Evolutionary conservation across 192 early-diverging fungal species (phyloP).

Genomic region (Rhizophagus clarus): DNA sequence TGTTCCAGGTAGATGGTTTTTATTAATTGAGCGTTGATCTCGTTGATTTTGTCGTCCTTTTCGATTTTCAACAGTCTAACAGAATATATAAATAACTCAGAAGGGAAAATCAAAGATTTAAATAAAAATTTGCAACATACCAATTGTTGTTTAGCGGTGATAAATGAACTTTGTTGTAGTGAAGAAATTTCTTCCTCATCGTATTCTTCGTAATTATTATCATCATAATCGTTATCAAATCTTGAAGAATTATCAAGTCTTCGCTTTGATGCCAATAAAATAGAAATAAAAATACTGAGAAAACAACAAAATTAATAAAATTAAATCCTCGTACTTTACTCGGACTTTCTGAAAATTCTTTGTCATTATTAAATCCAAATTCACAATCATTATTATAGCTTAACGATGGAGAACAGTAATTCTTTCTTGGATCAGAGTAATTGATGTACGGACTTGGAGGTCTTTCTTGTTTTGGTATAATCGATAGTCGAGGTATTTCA

Average conservation of each 20-base stretch:
- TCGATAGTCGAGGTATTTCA: neutral
- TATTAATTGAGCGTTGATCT: neutral
- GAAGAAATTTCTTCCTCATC: neutral
- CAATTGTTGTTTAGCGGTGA: conserved; percentile 16
- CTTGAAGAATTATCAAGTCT: neutral
- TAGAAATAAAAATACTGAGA: neutral
- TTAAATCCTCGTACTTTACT: too few species aligned
- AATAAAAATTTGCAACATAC: neutral
- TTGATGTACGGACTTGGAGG: neutral
- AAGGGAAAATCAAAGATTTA: neutral
- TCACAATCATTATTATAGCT: too few species aligned
- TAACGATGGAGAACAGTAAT: too few species aligned
- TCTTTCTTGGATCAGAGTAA: too few species aligned
- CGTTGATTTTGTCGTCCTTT: neutral
- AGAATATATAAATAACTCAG: neutral
- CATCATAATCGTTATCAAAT: neutral
- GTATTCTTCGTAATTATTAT: neutral
- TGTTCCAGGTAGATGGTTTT: neutral
- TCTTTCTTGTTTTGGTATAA: neutral
- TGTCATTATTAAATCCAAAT: too few species aligned
- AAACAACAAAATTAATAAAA: neutral
- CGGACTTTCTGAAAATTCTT: too few species aligned
- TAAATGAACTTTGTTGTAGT: neutral
- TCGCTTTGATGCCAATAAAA: too few species aligned
- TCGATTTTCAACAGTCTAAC: neutral